Base-by-base conservation (phyloP, 805 yeast species). In the Wickerhamiella dianesei region DNA sequence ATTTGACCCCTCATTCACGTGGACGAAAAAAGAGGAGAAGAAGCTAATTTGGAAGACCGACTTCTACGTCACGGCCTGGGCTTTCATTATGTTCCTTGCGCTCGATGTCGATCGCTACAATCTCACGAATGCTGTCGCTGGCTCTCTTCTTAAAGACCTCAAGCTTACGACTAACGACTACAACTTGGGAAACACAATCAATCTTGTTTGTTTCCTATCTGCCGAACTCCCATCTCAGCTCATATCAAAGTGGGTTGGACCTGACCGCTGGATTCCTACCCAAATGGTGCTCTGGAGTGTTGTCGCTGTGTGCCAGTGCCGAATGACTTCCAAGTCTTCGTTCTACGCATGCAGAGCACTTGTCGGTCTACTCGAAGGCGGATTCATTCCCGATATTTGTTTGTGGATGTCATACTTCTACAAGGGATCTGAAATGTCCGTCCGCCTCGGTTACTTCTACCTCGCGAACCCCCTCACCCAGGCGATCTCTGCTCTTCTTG, bases 201-300 rank as follows among this genome's bases (percentile, higher is more conserved):
- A 74, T 53, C 65, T 70, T 46, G 66, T 75, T 2, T 67, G 75
- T 37, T 80, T 80, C 56, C 61, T 80, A 45, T 58, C 65, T 16
- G 75, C 81, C 14, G 86, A 80, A 58, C 62, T 80, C 8, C 87
- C 86, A 0, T 78, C 84, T 3, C 84, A 80, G 57, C 64, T 80
- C 53, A 63, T 80, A 41, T 74, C 82, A 13, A 79, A 80, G 57
- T 70, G 68, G 42, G 48, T 80, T 19, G 87, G 87, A 9, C 75
- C 82, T 3, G 84, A 78, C 54, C 54, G 70, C 39, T 78, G 81
- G 74, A 72, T 79, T 51, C 84, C 84, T 3, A 64, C 69, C 36
- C 82, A 79, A 57, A 69, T 79, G 59, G 54, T 65, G 19, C 50
- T 69, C 1, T 79, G 85, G 85, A 71, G 77, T 45, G 50, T 73